Base-by-base conservation (phyloP, 1,284 basidiomycete genomes). In the Sporisorium iseilematis-ciliati region DNA sequence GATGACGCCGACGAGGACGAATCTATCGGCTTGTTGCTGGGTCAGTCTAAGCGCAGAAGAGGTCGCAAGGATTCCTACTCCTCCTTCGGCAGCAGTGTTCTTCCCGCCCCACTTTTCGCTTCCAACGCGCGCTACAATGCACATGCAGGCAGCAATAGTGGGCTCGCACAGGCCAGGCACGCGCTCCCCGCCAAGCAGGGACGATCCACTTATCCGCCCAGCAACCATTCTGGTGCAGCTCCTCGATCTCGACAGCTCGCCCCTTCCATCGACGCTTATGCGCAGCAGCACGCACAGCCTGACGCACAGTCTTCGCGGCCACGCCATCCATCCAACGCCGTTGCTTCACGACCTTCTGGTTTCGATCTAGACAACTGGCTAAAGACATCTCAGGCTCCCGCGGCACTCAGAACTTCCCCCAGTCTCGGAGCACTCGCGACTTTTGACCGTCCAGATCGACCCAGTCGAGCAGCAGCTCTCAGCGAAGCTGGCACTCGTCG, bases 71-170 rank as follows among this genome's bases (percentile, higher is more conserved):
- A 75, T 43, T 75, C 72, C 0, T 67, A 75, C 52, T 78, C 76
- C 33, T 75, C 76, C 41, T 60, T 70, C n/a, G 72, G 72, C 18
- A 69, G 68, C 60, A 75, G 72, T 29, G 72, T 78, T 1, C 73
- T 72, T 40, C 76, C 76, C 12, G 57, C 61, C 11, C 53, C 64
- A 6, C 57, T 68, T 3, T 69, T 58, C 25, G 64, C 60, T 4
- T 46, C 59, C 31, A 63, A 60, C 20, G 21, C 54, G 3, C 62
- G 66, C 53, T 54, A 75, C 63, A 49, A 52, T 29, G 21, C 57
- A 16, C 53, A 56, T 29, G 52, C 50, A 35, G 53, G 33, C 38
- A 63, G 42, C 53, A 56, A 50, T 57, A 56, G 50, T 43, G 58
- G 57, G 18, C 42, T 41, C 25, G 48, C 49, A 26, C 52, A 38